Conservation (phyloP, 1,284 basidiomycete genomes). For the Cutaneotrichosporon daszewskae region DNA sequence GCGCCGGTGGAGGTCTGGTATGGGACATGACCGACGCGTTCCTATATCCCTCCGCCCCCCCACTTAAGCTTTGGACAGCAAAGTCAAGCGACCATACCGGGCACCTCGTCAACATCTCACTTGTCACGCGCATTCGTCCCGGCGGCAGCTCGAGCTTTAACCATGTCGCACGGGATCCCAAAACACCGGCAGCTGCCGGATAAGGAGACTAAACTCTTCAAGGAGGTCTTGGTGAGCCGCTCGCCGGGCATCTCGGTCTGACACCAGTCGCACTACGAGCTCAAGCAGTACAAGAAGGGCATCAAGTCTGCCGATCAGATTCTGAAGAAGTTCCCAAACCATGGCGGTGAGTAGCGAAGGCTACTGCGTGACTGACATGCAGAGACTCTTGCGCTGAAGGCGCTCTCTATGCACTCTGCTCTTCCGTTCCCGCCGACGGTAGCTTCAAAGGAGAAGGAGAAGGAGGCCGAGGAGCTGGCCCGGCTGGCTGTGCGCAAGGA, state of each 20-base stretch:
- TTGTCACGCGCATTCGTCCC: neutral
- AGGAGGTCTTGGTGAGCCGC: conserved; percentile 65
- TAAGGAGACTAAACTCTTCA: conserved; percentile 83
- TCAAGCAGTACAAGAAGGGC: conserved; percentile 81
- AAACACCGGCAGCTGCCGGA: conserved; percentile 57
- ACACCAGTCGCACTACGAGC: conserved; percentile 66
- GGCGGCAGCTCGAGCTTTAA: neutral
- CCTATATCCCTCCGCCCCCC: too few species aligned
- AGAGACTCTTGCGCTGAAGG: conserved; percentile 95
- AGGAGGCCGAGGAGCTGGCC: conserved; percentile 71
- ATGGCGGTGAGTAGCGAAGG: conserved; percentile 66
- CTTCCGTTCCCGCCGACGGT: conserved; percentile 42
- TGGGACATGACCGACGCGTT: too few species aligned
- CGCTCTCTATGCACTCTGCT: conserved; percentile 62
- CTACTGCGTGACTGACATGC: neutral
- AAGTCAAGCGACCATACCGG: too few species aligned
- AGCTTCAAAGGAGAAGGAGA: conserved; percentile 60
- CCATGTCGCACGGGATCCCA: conserved; percentile 23
- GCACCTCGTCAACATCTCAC: neutral
- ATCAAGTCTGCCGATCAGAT: conserved; percentile 89
- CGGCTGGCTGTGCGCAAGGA: conserved; percentile 83
- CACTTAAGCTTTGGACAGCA: too few species aligned
- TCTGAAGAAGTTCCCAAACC: conserved; percentile 90
- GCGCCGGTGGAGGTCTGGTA: too few species aligned
- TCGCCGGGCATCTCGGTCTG: conserved; percentile 5